These are phyloP conservation scores for Aureobasidium sp. DNA, from an alignment of 2,329 filamentous ascomycete species.

Conservation along the genomic window DNA sequence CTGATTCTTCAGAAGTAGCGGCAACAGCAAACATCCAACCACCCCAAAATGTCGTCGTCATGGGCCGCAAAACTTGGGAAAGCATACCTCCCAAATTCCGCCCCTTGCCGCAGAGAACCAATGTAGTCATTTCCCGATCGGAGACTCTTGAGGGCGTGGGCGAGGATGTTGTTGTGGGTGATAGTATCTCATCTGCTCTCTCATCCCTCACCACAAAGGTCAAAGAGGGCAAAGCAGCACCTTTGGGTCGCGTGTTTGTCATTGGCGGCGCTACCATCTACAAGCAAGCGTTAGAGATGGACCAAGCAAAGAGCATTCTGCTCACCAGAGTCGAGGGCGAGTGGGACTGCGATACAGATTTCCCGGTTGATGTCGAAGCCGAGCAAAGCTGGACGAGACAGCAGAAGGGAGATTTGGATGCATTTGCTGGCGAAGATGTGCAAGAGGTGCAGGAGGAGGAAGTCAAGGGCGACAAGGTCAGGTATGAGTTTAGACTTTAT, in stretches of 20 bases:
- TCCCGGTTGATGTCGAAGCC: constrained; percentile 51
- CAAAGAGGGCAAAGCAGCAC: constrained; percentile 18
- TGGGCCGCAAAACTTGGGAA: constrained; percentile 97
- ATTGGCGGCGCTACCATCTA: constrained; percentile 91
- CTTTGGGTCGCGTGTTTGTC: constrained; percentile 60
- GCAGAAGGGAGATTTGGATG: constrained; percentile 46
- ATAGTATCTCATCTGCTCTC: constrained; percentile 29
- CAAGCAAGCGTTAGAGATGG: constrained; percentile 53
- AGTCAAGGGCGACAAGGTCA: constrained; percentile 48
- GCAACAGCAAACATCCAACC: constrained; percentile 2
- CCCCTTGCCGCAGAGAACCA: constrained; percentile 70
- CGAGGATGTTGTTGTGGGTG: constrained; percentile 33
- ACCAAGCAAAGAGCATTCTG: constrained; percentile 54
- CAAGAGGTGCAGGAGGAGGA: constrained; percentile 54
- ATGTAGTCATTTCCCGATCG: constrained; percentile 65
- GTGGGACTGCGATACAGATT: constrained; percentile 70
- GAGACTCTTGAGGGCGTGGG: constrained; percentile 18
- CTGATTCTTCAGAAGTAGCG: constrained; percentile 14
- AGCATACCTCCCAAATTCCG: constrained; percentile 72
- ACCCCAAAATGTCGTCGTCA: constrained; percentile 62
- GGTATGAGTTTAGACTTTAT: constrained; percentile 26
- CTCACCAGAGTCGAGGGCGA: constrained; percentile 61
- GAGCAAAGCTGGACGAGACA: constrained; percentile 46
- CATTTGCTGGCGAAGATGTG: constrained; percentile 59
- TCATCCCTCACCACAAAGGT: constrained; percentile 20